Evolutionary conservation across 306 rosid species (phyloP), one percentile per base, ranked within the genome.

Genomic region (Sesbania bispinosa): DNA sequence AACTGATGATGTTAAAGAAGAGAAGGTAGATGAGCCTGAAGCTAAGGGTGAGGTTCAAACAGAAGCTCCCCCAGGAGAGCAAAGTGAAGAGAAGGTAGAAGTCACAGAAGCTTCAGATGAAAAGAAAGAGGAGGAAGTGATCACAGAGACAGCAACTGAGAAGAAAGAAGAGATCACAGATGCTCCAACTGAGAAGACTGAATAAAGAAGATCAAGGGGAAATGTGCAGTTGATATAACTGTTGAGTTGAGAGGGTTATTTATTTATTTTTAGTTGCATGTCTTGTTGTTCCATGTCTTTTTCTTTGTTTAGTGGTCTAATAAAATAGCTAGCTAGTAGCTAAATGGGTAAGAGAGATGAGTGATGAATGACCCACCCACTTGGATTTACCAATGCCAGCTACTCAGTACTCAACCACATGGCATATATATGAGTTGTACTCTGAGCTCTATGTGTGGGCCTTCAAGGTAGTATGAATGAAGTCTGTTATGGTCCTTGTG

Each of bases 31-130:
- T 23, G 78, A 62, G 27, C 10, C 35, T 32, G 68, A 71, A 71
- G 73, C 29, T 46, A 74, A 80, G 60, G 84, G 79, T 13, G 67
- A 69, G 14, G 74, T 24, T 69, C 52, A 65, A 0, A 27, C 70
- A 10, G 81, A 71, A 60, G 65, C 27, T n/a, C n/a, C n/a, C 30
- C 1, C 63, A 7, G 60, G 83, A 73, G 57, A 53, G 64, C 65
- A 83, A 23, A 7, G 82, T 78, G 62, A 83, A 78, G 58, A n/a
- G n/a, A 64, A 83, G 21, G 77, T 51, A 30, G 81, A n/a, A n/a
- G 39, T 2, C 2, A 29, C 43, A 79, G 78, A 82, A 78, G 67
- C 46, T 1, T 14, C 55, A 11, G 78, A 27, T 76, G 81, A 53
- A 46, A 64, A 74, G 73, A 85, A 30, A 36, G 81, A 82, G 76